Evolutionary conservation across 495 filamentous ascomycete genomes (phyloP).

Genomic region (Talaromyces borbonicus): DNA sequence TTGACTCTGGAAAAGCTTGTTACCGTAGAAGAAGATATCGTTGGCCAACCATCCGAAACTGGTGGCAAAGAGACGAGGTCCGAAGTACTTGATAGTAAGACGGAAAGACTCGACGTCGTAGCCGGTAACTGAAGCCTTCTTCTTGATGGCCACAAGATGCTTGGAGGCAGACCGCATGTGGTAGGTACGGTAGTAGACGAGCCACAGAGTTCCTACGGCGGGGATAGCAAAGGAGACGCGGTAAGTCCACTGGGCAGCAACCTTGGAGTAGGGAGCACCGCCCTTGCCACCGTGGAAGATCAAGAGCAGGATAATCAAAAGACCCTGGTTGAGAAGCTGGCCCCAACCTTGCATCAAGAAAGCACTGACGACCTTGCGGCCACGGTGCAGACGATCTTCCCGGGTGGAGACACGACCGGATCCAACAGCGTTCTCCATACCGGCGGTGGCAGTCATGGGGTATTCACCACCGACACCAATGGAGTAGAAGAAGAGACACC

Average conservation of each 20-base stretch:
- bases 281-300: conserved; percentile 69
- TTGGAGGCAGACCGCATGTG: conserved; percentile 74
- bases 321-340: conserved; percentile 80
- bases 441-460: conserved; percentile 89
- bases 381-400: conserved; percentile 85
- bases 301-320: conserved; percentile 71
- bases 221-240: conserved; percentile 77
- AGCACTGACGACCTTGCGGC: conserved; percentile 81
- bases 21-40: conserved; percentile 95
- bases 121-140: conserved; percentile 73
- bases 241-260: conserved; percentile 73
- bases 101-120: conserved; percentile 76
- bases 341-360: conserved; percentile 98
- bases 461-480: conserved; percentile 91
- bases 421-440: conserved; percentile 83
- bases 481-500: conserved; percentile 83
- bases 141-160: conserved; percentile 66
- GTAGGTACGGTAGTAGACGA: conserved; percentile 81
- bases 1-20: conserved; percentile 88
- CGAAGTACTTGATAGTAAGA: conserved; percentile 67
- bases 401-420: conserved; percentile 78
- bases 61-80: conserved; percentile 74
- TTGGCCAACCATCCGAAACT: conserved; percentile 81
- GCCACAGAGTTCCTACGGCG: conserved; percentile 81
- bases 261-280: conserved; percentile 59